Evolutionary conservation across 2,329 filamentous ascomycete genomes (phyloP).

Genomic region (Coniochaeta hoffmannii): DNA sequence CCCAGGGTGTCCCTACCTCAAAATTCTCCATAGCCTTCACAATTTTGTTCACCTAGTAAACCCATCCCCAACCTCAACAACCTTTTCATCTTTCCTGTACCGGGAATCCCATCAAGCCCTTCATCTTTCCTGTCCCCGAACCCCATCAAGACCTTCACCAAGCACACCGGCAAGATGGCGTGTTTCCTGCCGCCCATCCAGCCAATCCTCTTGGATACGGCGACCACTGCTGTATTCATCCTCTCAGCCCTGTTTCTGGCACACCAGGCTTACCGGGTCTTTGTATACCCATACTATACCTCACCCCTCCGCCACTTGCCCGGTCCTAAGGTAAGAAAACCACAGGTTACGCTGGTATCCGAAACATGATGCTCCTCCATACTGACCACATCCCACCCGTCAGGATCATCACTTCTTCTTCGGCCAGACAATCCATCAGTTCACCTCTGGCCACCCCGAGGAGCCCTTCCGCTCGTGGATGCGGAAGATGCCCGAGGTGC

Average conservation of each 20-base stretch:
- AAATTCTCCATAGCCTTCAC: too few relatives aligned
- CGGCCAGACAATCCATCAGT: constrained; percentile 24
- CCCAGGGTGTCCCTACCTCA: too few relatives aligned
- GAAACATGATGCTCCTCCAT: neutral
- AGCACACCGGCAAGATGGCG: neutral
- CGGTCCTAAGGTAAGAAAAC: constrained; percentile 28
- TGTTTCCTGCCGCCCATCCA: neutral
- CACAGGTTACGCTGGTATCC: neutral
- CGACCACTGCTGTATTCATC: neutral
- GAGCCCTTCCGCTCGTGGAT: constrained; percentile 23
- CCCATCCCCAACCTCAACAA: too few relatives aligned
- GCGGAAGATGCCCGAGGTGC: constrained; percentile 21
- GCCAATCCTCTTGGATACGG: neutral
- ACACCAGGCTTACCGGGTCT: constrained; percentile 23
- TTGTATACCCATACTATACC: constrained; percentile 33
- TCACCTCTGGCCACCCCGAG: constrained; percentile 20
- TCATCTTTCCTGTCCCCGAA: neutral
- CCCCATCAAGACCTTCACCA: neutral
- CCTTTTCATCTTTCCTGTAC: too few relatives aligned
- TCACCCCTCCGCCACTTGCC: constrained; percentile 37
- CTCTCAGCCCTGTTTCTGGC: constrained; percentile 5
- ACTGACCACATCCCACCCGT: neutral
- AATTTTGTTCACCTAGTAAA: too few relatives aligned
- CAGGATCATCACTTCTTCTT: constrained; percentile 31
- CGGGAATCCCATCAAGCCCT: too few relatives aligned